phyloP scores from a whole-genome alignment of 768 basidiomycete species.

The Mycena vulgaris region DNA sequence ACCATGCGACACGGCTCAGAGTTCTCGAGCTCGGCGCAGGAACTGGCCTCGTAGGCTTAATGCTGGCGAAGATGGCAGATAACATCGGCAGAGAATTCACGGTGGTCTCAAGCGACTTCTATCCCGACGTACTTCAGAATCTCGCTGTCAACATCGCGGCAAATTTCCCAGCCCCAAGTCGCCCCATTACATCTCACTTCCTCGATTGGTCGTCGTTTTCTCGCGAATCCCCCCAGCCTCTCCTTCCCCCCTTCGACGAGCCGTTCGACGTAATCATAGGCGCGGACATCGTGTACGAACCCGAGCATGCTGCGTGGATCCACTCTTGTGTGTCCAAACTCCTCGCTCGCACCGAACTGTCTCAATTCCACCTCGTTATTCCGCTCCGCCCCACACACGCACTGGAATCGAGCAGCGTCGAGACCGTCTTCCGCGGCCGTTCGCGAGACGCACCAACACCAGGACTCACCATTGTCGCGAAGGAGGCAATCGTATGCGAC shows the following conservation, averaged over 20 bases:
- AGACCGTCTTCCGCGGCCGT: neutral
- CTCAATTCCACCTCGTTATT: constrained; percentile 30
- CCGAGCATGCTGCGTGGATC: constrained; percentile 81
- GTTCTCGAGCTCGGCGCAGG: constrained; percentile 89
- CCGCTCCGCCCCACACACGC: constrained; percentile 25
- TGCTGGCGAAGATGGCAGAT: constrained; percentile 59
- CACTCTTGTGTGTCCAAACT: constrained; percentile 68
- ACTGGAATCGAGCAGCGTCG: constrained; percentile 24
- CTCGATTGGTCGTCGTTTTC: constrained; percentile 77
- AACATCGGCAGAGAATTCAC: constrained; percentile 36
- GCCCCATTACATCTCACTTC: constrained; percentile 37
- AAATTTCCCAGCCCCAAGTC: constrained; percentile 62
- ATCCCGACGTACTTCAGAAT: constrained; percentile 81
- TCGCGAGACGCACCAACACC: neutral
- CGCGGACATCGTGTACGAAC: constrained; percentile 89
- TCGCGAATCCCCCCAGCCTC: constrained; percentile 1
- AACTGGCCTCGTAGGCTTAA: constrained; percentile 85
- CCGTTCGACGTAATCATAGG: constrained; percentile 83
- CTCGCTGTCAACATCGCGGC: constrained; percentile 70
- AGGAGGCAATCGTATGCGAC: constrained; percentile 71
- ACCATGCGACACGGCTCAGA: constrained; percentile 46
- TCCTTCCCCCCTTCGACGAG: constrained; percentile 44
- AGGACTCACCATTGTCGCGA: constrained; percentile 66
- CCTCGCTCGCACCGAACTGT: constrained; percentile 47
- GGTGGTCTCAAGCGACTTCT: constrained; percentile 84